Evolutionary conservation across 1,139 yeast species (phyloP).

Genomic region (Citeromyces hawaiiensis): DNA sequence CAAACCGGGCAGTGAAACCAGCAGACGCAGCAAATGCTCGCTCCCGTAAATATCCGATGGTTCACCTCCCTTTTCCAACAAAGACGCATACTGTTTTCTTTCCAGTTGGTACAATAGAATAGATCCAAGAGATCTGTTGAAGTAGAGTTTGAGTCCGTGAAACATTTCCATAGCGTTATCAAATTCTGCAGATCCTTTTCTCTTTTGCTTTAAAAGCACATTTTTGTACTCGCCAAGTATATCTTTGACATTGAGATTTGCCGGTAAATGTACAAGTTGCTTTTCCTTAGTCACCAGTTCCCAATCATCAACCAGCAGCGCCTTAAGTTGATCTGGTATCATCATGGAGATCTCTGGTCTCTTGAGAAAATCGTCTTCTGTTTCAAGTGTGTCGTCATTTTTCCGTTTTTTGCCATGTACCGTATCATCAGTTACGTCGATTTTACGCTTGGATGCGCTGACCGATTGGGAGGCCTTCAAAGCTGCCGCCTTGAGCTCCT

Average conservation of each 20-base stretch:
- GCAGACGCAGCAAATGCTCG: slow-evolving; percentile 62
- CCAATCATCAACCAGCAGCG: slow-evolving; percentile 84
- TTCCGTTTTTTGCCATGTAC: slow-evolving; percentile 5
- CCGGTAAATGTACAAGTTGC: slow-evolving; percentile 51
- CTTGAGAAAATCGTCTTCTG: slow-evolving; percentile 22
- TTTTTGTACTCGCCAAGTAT: slow-evolving; percentile 35
- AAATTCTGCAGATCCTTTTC: slow-evolving; percentile 24
- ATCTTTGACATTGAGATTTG: slow-evolving; percentile 31
- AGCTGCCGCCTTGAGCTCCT: slow-evolving; percentile 43
- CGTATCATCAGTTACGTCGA: slow-evolving; percentile 3
- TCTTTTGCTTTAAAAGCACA: slow-evolving; percentile 7
- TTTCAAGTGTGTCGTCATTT: slow-evolving; percentile 11
- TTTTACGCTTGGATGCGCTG: slow-evolving; percentile 2
- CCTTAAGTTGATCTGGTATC: slow-evolving; percentile 56
- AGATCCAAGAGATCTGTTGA: slow-evolving; percentile 62
- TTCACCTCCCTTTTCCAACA: slow-evolving; percentile 22
- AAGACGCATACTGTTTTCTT: slow-evolving; percentile 49
- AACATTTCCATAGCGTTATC: slow-evolving; percentile 57
- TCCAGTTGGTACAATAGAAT: slow-evolving; percentile 74
- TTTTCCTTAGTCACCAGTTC: slow-evolving; percentile 75
- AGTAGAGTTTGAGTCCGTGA: slow-evolving; percentile 60
- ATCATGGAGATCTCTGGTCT: slow-evolving; percentile 38
- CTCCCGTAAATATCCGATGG: slow-evolving; percentile 50
- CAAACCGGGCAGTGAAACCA: slow-evolving; percentile 70
- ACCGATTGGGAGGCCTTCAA: slow-evolving; percentile 15